Conservation (phyloP, 192 early-diverging fungal genomes). For the Glomus cerebriforme region DNA sequence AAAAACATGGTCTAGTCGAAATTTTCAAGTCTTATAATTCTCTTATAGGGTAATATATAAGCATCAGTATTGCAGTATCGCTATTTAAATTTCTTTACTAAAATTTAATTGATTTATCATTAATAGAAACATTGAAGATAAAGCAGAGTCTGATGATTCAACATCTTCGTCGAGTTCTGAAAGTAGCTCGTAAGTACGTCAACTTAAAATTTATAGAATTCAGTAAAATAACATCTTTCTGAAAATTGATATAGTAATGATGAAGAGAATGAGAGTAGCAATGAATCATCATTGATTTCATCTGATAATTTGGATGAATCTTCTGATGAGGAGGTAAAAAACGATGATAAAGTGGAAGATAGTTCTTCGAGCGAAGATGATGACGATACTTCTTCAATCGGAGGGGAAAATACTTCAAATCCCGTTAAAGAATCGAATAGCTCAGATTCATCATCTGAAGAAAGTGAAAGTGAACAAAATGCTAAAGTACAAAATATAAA, state of each 20-base stretch:
- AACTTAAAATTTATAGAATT: not conserved
- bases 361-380: not conserved
- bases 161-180: not conserved
- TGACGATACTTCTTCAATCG: not conserved
- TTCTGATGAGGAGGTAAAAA: not conserved
- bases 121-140: not conserved
- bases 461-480: not conserved
- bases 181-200: not conserved
- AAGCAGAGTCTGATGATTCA: not conserved
- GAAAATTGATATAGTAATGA: not conserved
- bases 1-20: not conserved
- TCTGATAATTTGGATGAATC: not conserved
- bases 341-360: not conserved
- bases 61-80: not conserved
- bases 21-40: not conserved
- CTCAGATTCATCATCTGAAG: not conserved
- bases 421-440: too few species aligned
- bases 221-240: not conserved
- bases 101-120: not conserved
- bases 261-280: not conserved
- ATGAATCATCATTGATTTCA: not conserved
- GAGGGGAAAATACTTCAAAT: not conserved
- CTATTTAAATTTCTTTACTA: not conserved
- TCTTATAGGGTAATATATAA: not conserved
- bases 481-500: not conserved